Base-by-base conservation (phyloP, 495 filamentous ascomycete genomes). In the Penicillium crystallinum region DNA sequence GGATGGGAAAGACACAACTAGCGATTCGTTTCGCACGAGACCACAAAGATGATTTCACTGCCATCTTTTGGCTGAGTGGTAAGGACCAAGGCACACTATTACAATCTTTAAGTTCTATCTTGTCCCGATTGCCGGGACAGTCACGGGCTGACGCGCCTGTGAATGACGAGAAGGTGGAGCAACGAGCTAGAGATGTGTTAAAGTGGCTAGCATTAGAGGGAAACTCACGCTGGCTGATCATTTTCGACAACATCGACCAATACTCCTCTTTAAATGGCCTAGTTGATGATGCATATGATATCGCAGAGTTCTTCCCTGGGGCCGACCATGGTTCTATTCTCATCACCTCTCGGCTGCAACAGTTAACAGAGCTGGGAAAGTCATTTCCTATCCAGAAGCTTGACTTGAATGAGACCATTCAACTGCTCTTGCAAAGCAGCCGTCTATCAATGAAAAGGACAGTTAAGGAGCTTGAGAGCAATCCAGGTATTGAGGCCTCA, bases 1-100 rank as follows among this genome's bases (percentile, higher is more conserved):
- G 73, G 0, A 69, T 74, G 3, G 72, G 73, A 23, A 76, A 74
- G 42, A 72, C 72, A 25, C 66, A 77, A 45, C 53, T 77, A 46
- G 73, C 68, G 8, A 61, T 72, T 39, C 64, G 64, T 33, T 73
- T 69, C 52, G 65, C 68, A n/a, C 56, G 57, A 30, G 45, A 63
- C 8, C 62, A 67, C 12, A 55, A 62, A 49, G 10, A 58, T 23
- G 37, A 61, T 39, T 65, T 58, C 21, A 64, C 58, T 18, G 65
- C 67, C 6, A 56, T 68, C 34, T 62, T 70, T 22, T 70, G 63
- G 65, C 37, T 72, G n/a, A 58, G 48, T 59, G 63, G 59, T 6
- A 62, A 67, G 23, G 54, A 62, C 38, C 55, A 46, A 19, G 41
- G 23, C 18, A 50, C 54, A 14, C 56, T 63, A 7, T 31, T 64